Evolutionary conservation across 202 grass and related monocot genomes (phyloP).

Genomic region (Carex sylvatica): DNA sequence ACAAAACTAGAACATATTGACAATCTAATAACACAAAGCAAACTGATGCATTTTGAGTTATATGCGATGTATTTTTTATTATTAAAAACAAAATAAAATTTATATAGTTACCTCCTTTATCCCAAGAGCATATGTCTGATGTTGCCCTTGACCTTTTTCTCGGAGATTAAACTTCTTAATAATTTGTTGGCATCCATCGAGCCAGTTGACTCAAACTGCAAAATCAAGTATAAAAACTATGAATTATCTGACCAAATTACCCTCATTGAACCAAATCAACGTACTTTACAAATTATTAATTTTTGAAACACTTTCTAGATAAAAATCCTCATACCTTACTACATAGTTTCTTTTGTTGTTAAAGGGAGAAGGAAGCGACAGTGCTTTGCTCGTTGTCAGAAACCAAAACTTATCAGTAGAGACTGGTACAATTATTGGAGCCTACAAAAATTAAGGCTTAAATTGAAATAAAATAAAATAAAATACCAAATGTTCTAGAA

Average conservation of each 20-base stretch:
- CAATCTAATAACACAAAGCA: too few relatives aligned
- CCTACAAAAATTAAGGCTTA: conserved; percentile 40
- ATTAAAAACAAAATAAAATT: background rate
- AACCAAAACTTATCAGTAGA: conserved; percentile 89
- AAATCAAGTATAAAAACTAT: conserved; percentile 7
- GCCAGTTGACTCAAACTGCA: conserved; percentile 81
- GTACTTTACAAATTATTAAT: conserved; percentile 75
- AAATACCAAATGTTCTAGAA: too few relatives aligned
- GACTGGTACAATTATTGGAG: conserved; percentile 67
- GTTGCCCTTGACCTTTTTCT: conserved; percentile 79
- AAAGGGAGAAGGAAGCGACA: conserved; percentile 83
- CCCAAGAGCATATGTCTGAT: conserved; percentile 95
- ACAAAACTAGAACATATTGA: too few relatives aligned
- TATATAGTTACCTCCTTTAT: conserved; percentile 98
- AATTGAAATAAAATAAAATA: background rate
- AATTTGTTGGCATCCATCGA: conserved; percentile 80
- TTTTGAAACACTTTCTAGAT: too few relatives aligned
- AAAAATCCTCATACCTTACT: too few relatives aligned
- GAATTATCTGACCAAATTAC: conserved; percentile 15
- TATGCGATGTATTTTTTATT: too few relatives aligned
- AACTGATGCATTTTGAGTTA: too few relatives aligned
- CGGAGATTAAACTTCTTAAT: conserved; percentile 90
- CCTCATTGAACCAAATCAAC: background rate
- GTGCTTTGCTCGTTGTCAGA: conserved; percentile 62
- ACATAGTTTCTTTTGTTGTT: conserved; percentile 89